These are phyloP conservation scores for Pseudogymnoascus sp. DNA, from an alignment of 2,329 filamentous ascomycete genomes.

Conservation along the genomic window DNA sequence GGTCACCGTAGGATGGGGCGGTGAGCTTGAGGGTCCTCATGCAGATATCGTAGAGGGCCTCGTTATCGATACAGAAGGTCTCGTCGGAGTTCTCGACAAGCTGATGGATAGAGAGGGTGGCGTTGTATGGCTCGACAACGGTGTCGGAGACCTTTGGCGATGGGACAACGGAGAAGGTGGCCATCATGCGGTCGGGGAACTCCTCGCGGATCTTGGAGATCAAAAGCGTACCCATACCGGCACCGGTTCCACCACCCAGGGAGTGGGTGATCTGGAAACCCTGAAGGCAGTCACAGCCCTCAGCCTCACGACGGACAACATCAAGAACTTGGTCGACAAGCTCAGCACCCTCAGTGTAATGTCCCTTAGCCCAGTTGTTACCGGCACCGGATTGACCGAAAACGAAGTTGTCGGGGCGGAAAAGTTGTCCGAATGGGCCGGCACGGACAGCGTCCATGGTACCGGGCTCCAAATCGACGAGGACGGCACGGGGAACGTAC, in stretches of 20 bases:
- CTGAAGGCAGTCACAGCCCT: conserved; percentile 98
- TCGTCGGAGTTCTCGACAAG: conserved; percentile 99
- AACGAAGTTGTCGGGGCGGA: conserved; percentile 99
- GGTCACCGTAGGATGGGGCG: conserved; percentile 96
- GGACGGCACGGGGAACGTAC: conserved; percentile 97
- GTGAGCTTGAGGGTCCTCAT: conserved; percentile 99
- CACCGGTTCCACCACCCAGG: conserved; percentile 98
- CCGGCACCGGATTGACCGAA: conserved; percentile 99
- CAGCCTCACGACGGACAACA: conserved; percentile 96
- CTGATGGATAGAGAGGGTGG: conserved; percentile 97
- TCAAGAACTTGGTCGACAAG: conserved; percentile 97
- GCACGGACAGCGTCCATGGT: conserved; percentile 99
- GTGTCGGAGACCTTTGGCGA: conserved; percentile 99
- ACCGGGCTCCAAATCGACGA: conserved; percentile 98
- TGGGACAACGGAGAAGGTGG: conserved; percentile 97
- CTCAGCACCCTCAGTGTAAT: conserved; percentile 99
- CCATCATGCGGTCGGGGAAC: conserved; percentile 99
- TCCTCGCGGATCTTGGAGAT: conserved; percentile 99
- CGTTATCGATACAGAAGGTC: conserved; percentile 99
- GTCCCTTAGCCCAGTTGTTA: conserved; percentile 99
- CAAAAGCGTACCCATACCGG: conserved; percentile 98
- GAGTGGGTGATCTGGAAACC: conserved; percentile 99
- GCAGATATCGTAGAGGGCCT: conserved; percentile 99
- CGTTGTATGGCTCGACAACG: conserved; percentile 99
- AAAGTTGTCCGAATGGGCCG: conserved; percentile 96